Evolutionary conservation across 1,284 basidiomycete species (phyloP).

Genomic region (Tremellales sp.): DNA sequence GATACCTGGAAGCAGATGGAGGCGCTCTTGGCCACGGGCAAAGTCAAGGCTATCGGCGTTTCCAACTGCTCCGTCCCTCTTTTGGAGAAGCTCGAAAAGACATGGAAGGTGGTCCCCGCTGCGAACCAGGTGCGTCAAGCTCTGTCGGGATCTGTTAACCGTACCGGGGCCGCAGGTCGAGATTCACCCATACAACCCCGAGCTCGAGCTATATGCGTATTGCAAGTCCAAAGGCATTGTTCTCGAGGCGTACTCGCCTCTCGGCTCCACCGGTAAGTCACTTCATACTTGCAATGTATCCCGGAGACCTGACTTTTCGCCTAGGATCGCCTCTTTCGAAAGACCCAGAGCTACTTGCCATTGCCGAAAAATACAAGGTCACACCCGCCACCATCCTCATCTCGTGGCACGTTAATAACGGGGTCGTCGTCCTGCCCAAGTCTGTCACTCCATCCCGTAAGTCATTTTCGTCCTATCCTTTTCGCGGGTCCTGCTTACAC

Average conservation of each 20-base stretch:
- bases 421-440: slow-evolving; percentile 65
- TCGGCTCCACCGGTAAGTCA: slow-evolving; percentile 65
- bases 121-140: slow-evolving; percentile 55
- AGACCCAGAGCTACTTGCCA: slow-evolving; percentile 62
- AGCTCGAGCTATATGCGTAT: slow-evolving; percentile 66
- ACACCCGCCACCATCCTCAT: slow-evolving; percentile 55
- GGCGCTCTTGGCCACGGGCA: slow-evolving; percentile 53
- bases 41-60: slow-evolving; percentile 54
- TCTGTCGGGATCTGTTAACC: background rate
- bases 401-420: slow-evolving; percentile 49
- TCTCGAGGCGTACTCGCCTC: slow-evolving; percentile 76
- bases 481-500: slow-evolving; percentile 52
- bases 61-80: slow-evolving; percentile 29
- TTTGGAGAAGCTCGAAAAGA: slow-evolving; percentile 53
- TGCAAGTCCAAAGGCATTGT: slow-evolving; percentile 66
- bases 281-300: background rate
- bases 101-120: slow-evolving; percentile 61
- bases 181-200: slow-evolving; percentile 66
- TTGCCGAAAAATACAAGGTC: slow-evolving; percentile 62
- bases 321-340: slow-evolving; percentile 58
- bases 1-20: slow-evolving; percentile 64
- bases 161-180: slow-evolving; percentile 55
- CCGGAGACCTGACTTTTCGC: too few relatives aligned
- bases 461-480: slow-evolving; percentile 41
- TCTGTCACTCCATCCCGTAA: slow-evolving; percentile 67